Conservation (phyloP, 129 eudicot genomes). For the Flaveria sonorensis region DNA sequence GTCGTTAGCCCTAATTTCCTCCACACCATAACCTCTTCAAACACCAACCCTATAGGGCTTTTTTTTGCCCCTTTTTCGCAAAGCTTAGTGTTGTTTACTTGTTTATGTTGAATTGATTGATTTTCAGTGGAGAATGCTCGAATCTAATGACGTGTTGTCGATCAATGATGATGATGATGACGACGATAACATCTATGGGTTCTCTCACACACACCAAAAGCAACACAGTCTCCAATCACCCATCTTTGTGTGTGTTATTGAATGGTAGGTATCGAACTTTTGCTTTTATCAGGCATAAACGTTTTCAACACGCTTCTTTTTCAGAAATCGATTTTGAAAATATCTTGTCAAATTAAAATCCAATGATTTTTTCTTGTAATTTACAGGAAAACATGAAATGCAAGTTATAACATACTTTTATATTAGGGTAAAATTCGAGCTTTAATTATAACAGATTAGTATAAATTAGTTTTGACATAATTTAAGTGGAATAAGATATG, state of each 20-base stretch:
- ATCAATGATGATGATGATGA: slow-evolving; percentile 6
- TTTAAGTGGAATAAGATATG: no score
- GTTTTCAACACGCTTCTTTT: slow-evolving; percentile 16
- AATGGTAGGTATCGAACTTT: slow-evolving; percentile 24
- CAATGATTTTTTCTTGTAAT: background rate
- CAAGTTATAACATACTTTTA: no score
- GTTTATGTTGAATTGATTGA: background rate
- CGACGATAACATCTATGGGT: slow-evolving; percentile 12
- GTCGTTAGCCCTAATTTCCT: background rate
- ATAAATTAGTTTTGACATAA: no score
- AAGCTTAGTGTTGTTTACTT: background rate
- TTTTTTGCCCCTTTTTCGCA: background rate
- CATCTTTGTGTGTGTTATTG: slow-evolving; percentile 33
- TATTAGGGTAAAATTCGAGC: no score
- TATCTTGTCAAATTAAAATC: background rate
- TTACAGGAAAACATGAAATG: background rate
- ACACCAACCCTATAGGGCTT: background rate
- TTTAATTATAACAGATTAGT: no score
- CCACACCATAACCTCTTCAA: slow-evolving; percentile 41
- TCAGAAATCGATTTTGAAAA: background rate
- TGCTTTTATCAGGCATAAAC: slow-evolving; percentile 27
- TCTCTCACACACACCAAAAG: slow-evolving; percentile 34
- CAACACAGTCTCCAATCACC: slow-evolving; percentile 24
- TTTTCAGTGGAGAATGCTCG: slow-evolving; percentile 1
- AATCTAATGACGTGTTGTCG: slow-evolving; percentile 25